Evolutionary conservation across 208 protist genomes (phyloP), one percentile per base, ranked within the genome.

Genomic region (Wallacemonas sp.): DNA sequence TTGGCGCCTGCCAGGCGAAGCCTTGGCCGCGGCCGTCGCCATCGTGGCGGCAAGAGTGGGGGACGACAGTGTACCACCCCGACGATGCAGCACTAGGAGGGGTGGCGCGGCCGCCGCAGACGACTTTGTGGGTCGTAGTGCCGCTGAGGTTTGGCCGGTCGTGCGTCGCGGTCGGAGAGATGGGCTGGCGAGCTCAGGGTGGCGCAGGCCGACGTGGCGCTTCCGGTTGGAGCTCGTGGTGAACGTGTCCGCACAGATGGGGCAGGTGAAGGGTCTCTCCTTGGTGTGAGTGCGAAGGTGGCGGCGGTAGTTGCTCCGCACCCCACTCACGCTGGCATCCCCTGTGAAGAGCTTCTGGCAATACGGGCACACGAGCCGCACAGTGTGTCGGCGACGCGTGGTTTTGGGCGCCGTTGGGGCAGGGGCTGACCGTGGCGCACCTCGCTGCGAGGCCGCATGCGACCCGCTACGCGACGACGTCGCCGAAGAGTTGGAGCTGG

Each of bases 251-350:
- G 34, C 38, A 54, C 89, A 95, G 66, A 79, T 80, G 26, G 68
- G 37, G 68, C 89, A 95, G 15, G 63, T 32, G 66, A 78, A 87
- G 19, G 89, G 85, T 26, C 83, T 82, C 36, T 85, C 75, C 38
- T 74, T 73, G 27, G 74, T 88, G 76, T 95, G 89, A 6, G 46
- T 79, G 63, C 77, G 77, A 4, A 95, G 69, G 61, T 95, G 89
- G 9, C 89, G 81, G 9, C 62, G 60, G 71, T 83, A 95, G 63
- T 92, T 89, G 67, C 85, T 95, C 44, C 69, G 76, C 27, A 87
- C 79, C 13, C 83, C 83, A 55, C 77, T 90, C 34, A 59, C 69
- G 58, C 68, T 81, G 4, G 66, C 57, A 53, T 86, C 68, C 15
- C 88, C 84, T 5, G 39, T 63, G 48, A 90, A 86, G 37, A 61